Evolutionary conservation across 305 asterid genomes (phyloP).

Genomic region (Fraxinus sp.): DNA sequence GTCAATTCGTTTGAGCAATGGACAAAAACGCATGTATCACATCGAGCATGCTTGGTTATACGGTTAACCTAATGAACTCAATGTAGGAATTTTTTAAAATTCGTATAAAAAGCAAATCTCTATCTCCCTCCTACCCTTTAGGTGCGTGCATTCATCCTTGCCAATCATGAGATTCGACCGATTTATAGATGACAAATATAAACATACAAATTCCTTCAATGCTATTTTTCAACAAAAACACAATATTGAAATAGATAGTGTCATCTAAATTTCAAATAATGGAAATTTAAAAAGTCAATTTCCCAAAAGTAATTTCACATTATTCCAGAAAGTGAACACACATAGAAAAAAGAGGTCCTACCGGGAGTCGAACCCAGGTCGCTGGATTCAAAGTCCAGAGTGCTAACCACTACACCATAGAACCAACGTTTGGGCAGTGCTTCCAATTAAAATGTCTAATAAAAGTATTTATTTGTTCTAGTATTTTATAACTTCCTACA

Average conservation of each 20-base stretch:
- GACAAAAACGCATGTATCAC: not conserved
- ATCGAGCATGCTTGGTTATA: not conserved
- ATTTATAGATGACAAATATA: not conserved
- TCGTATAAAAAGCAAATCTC: not conserved
- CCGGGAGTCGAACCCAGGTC: constrained; percentile 99
- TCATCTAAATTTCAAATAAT: not conserved
- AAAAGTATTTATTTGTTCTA: not conserved
- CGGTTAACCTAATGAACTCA: not conserved
- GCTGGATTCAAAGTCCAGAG: constrained; percentile 99
- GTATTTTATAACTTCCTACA: too few relatives aligned
- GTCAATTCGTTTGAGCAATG: not conserved
- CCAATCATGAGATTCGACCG: not conserved
- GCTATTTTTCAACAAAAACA: not conserved
- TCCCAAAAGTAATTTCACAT: not conserved
- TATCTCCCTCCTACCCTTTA: not conserved
- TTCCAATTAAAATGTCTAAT: too few relatives aligned
- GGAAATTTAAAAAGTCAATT: not conserved
- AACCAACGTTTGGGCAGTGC: constrained; percentile 37
- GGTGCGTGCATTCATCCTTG: not conserved
- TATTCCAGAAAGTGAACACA: not conserved
- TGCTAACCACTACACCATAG: constrained; percentile 99
- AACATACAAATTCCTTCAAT: not conserved
- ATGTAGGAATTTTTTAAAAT: not conserved
- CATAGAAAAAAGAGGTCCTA: constrained; percentile 56
- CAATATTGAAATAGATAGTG: not conserved